Conservation (phyloP, 768 basidiomycete genomes). For the Termitomyces sp. region DNA sequence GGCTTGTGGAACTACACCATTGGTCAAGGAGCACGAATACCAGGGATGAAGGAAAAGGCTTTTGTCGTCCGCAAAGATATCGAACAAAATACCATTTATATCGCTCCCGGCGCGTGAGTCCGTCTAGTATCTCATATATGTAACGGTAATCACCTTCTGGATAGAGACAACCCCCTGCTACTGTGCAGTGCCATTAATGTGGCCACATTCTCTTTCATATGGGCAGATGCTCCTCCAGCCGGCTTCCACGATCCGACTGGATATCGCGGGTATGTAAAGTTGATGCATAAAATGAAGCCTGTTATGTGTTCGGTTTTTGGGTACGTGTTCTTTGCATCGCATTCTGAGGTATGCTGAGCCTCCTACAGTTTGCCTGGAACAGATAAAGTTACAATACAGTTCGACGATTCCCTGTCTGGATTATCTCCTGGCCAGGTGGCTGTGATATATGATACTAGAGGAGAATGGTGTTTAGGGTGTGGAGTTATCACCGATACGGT, state of each 20-base stretch:
- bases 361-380: conserved; percentile 11
- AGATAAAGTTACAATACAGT: conserved; percentile 36
- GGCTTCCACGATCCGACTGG: conserved; percentile 37
- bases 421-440: conserved; percentile 81
- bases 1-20: conserved; percentile 86
- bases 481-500: conserved; percentile 48
- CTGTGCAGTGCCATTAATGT: conserved; percentile 35
- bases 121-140: neutral
- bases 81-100: conserved; percentile 57
- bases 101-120: conserved; percentile 69
- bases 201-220: conserved; percentile 71
- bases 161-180: conserved; percentile 59
- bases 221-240: conserved; percentile 51
- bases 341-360: conserved; percentile 8
- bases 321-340: conserved; percentile 25
- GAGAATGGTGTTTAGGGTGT: conserved; percentile 79
- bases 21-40: conserved; percentile 71
- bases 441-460: conserved; percentile 61
- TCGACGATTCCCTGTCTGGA: conserved; percentile 56
- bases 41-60: conserved; percentile 54
- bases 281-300: conserved; percentile 64
- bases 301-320: conserved; percentile 47
- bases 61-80: conserved; percentile 74
- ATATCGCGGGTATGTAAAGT: conserved; percentile 46
- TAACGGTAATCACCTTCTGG: neutral